Conservation (phyloP, 306 rosid genomes). For the Dryas drummondii region DNA sequence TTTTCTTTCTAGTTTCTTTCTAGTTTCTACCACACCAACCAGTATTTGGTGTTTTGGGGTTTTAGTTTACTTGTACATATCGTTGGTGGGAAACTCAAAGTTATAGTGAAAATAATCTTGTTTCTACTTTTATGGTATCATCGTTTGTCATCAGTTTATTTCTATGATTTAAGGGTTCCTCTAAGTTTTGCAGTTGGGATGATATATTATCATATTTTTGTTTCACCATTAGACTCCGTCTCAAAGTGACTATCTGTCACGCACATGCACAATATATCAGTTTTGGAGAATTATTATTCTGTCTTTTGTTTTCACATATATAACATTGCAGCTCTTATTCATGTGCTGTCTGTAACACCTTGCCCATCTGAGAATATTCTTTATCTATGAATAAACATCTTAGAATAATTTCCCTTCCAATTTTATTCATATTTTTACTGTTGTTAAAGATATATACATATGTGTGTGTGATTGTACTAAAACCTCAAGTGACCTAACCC, state of each 20-base stretch:
- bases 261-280: background rate
- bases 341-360: background rate
- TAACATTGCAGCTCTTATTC: background rate
- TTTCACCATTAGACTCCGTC: no score
- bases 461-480: background rate
- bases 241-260: background rate
- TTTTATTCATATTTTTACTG: background rate
- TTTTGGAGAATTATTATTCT: background rate
- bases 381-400: background rate
- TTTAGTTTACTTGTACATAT: conserved; percentile 7
- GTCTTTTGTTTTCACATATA: background rate
- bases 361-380: background rate
- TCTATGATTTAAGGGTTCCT: background rate
- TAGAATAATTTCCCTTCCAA: background rate
- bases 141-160: background rate
- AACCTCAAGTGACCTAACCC: background rate
- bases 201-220: background rate
- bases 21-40: background rate
- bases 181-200: background rate
- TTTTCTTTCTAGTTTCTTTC: background rate
- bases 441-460: background rate
- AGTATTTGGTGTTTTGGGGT: background rate
- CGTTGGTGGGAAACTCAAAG: background rate
- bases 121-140: background rate
- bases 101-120: background rate